These are phyloP conservation scores for Candida tammaniensis DNA, from an alignment of 805 yeast genomes.

Conservation along the genomic window DNA sequence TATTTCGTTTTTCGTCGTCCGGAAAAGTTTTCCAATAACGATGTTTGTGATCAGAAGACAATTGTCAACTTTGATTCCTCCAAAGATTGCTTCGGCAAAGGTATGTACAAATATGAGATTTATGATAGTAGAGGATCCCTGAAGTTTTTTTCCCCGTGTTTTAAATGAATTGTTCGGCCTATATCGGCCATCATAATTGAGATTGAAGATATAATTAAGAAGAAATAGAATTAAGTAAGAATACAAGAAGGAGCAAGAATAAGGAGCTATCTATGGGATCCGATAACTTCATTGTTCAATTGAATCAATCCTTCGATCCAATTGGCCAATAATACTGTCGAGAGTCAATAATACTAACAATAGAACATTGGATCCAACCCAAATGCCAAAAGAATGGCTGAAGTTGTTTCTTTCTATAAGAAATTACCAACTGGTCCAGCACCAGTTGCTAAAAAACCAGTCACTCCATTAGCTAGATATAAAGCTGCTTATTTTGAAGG, in stretches of 20 bases:
- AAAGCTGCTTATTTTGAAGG: slow-evolving; percentile 83
- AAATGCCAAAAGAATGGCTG: slow-evolving; percentile 93
- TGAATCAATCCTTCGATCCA: no score
- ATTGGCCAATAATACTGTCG: neutral
- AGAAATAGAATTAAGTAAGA: no score
- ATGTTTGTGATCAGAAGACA: slow-evolving; percentile 88
- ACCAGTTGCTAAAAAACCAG: slow-evolving; percentile 63
- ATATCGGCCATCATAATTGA: no score
- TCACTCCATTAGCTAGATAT: slow-evolving; percentile 72
- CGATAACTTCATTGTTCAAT: no score
- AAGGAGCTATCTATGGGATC: no score
- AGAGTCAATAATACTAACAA: slow-evolving; percentile 20
- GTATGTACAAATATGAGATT: slow-evolving; percentile 43
- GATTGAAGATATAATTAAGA: no score
- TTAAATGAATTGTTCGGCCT: no score
- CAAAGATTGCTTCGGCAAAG: slow-evolving; percentile 95
- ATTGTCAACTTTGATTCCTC: slow-evolving; percentile 94
- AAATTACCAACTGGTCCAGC: slow-evolving; percentile 93
- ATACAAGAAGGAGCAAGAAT: no score
- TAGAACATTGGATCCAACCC: slow-evolving; percentile 93
- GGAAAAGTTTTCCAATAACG: no score
- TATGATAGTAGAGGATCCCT: no score
- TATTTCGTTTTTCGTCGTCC: no score
- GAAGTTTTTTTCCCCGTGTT: no score
- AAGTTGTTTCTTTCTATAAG: slow-evolving; percentile 94